Conservation (phyloP, 2,329 filamentous ascomycete species). For the Lachnellula hyalina region DNA sequence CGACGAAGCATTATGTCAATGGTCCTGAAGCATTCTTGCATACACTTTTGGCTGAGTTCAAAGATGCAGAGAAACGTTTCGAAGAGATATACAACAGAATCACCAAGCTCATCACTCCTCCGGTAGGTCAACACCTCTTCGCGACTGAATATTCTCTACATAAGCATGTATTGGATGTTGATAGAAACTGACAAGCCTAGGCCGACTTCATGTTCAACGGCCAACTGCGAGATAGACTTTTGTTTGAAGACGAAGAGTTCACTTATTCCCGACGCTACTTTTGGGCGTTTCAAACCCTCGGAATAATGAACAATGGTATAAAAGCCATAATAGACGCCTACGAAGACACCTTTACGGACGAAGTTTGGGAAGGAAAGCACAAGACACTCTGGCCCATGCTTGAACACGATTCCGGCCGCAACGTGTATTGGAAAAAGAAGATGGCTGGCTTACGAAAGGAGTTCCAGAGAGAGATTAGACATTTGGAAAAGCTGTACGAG, state of each 20-base stretch:
- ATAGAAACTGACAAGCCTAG: conserved; percentile 18
- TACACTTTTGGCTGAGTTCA: conserved; percentile 53
- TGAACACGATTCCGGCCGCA: conserved; percentile 39
- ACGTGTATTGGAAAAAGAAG: conserved; percentile 42
- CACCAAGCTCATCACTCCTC: conserved; percentile 53
- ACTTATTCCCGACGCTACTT: conserved; percentile 59
- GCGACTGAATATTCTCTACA: not conserved
- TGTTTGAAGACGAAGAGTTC: conserved; percentile 57
- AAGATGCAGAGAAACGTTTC: conserved; percentile 54
- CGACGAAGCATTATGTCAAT: conserved; percentile 50
- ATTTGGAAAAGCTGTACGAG: conserved; percentile 25
- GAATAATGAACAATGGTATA: conserved; percentile 54
- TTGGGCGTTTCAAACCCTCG: conserved; percentile 57
- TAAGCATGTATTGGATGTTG: not conserved
- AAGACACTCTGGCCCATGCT: conserved; percentile 51
- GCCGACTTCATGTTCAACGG: conserved; percentile 54
- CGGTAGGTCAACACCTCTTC: conserved; percentile 31
- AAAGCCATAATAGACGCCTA: conserved; percentile 53
- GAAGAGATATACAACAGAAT: conserved; percentile 52
- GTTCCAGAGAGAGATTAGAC: conserved; percentile 39
- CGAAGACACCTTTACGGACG: conserved; percentile 50
- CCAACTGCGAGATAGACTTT: conserved; percentile 48
- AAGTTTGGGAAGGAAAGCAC: conserved; percentile 53
- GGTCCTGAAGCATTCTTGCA: conserved; percentile 58
- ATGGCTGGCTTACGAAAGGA: conserved; percentile 44